Evolutionary conservation across 1,284 basidiomycete genomes (phyloP), one percentile per base, ranked within the genome.

Genomic region (Rhodotorula sp.): DNA sequence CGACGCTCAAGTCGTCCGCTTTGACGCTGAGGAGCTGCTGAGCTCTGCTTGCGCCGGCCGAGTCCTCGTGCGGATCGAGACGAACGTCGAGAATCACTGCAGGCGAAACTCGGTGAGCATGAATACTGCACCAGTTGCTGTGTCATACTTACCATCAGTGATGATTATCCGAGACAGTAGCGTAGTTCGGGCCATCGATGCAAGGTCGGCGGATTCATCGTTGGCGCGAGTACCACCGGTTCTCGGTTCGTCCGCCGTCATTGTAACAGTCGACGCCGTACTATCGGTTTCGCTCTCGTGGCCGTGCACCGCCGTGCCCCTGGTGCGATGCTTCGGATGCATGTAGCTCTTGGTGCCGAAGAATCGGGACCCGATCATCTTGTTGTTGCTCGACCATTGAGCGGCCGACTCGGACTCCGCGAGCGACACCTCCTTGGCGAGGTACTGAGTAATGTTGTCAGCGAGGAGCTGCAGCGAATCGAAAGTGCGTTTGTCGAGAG

Each of bases 391-490:
- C 31, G 19, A 34, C 64, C 48, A 31, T 3, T 43, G 28, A 1
- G 59, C 38, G 34, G 31, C 34, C 12, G 18, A 19, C 12, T 12
- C 43, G 43, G n/a, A 26, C 12, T 15, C 23, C 3, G 43, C 18
- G 2, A 19, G n/a, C 3, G 8, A 14, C 1, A 28, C 19, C 43
- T 56, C 52, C 68, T 58, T 23, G 28, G 43, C 60, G 48, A 61
- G 26, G 57, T 47, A 85, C 78, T 91, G 91, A 8, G 87, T 84
- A 31, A 89, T 80, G 79, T 95, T 93, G 78, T 97, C 94, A 14
- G 88, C 88, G 85, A 90, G 91, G 76, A 89, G 89, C 79, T 95
- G 92, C 23, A 97, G 79, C 18, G 87, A 87, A 78, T 95, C 91
- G 14, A 93, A 80, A 3, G 83, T 75, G 10, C 81, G 78, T 78